A percentile compares a stretch with the other conserved stretches of the same genome.
Evolutionary conservation across 2,329 filamentous ascomycete species (phyloP).

Genomic region (Trichoderma sp.): DNA sequence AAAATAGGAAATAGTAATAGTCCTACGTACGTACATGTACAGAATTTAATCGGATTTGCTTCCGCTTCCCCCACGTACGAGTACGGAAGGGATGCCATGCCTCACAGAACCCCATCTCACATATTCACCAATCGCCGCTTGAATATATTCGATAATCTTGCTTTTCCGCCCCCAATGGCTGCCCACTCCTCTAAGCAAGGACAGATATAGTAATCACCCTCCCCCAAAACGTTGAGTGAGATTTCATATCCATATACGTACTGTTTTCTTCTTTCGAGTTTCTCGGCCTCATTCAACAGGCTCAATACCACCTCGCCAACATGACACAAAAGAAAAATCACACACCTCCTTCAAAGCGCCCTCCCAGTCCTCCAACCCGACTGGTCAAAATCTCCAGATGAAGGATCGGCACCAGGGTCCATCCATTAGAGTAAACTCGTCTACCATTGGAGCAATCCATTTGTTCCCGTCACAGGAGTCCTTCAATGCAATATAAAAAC

Average conservation of each 20-base stretch:
- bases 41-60: background rate
- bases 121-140: background rate
- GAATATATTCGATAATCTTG: background rate
- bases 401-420: slow-evolving; percentile 15
- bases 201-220: background rate
- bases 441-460: background rate
- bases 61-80: background rate
- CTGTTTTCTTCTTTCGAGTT: background rate
- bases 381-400: background rate
- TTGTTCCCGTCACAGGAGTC: background rate
- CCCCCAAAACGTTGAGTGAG: background rate
- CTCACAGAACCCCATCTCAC: background rate
- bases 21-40: background rate
- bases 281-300: background rate
- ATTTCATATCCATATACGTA: background rate
- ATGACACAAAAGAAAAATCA: background rate
- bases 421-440: background rate
- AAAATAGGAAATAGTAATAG: background rate
- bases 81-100: background rate
- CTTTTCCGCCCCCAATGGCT: background rate
- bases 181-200: background rate
- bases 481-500: background rate
- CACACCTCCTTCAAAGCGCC: background rate
- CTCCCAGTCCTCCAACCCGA: background rate
- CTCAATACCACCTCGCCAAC: background rate